Conservation (phyloP, 495 filamentous ascomycete species). For the Penicillium ochrochloron region DNA sequence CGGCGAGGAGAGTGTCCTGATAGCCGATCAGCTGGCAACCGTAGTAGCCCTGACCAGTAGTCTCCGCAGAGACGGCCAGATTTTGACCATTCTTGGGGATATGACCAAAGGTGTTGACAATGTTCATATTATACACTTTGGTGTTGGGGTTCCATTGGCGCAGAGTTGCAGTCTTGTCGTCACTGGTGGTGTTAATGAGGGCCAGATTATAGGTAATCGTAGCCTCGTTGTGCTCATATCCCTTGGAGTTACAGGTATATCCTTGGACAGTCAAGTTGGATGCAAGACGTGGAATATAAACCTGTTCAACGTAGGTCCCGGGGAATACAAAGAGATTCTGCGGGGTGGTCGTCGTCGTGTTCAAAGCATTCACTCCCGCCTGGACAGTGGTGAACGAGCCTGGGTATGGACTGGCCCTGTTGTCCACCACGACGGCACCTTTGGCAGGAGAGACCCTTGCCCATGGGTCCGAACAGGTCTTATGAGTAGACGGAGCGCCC, state of each 20-base stretch:
- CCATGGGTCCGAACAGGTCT: background rate
- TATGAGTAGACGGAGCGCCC: background rate
- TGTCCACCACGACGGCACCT: background rate
- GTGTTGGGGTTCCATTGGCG: constrained; percentile 11
- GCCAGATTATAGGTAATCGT: constrained; percentile 5
- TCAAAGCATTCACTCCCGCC: constrained; percentile 5
- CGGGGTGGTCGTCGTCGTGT: background rate
- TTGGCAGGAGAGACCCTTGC: background rate
- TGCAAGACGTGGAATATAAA: constrained; percentile 5
- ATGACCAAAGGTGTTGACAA: constrained; percentile 9
- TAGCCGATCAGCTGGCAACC: constrained; percentile 7
- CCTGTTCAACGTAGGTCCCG: background rate
- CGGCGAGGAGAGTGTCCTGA: constrained; percentile 5
- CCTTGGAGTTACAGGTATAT: constrained; percentile 8
- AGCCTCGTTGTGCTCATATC: constrained; percentile 1
- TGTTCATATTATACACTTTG: constrained; percentile 8
- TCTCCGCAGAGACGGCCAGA: constrained; percentile 7
- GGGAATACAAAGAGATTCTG: constrained; percentile 2
- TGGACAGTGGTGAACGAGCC: constrained; percentile 1
- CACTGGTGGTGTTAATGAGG: constrained; percentile 51
- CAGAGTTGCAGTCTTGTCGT: constrained; percentile 31
- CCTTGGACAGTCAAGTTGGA: constrained; percentile 7
- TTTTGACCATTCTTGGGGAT: constrained; percentile 9
- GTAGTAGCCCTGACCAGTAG: constrained; percentile 5
- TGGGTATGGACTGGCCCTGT: constrained; percentile 2